A percentile compares a stretch with the other conserved stretches of the same genome.
Conservation (phyloP, 179 eudicot genomes). For the Kewa caespitosa region DNA sequence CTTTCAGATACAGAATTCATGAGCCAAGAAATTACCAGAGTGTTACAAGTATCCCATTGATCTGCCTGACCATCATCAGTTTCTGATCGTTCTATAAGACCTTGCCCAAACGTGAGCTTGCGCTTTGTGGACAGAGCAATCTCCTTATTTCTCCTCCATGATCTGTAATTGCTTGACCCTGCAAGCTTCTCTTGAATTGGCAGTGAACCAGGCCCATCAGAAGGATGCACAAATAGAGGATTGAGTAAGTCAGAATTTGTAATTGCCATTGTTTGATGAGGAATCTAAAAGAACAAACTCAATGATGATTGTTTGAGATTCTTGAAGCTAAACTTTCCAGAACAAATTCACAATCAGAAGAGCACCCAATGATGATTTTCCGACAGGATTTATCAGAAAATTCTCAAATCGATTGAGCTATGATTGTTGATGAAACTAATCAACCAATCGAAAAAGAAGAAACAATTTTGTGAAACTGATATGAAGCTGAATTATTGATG, state of each 20-base stretch:
- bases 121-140: neutral
- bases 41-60: neutral
- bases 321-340: too few relatives aligned
- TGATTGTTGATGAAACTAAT: neutral
- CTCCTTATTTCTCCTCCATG: neutral
- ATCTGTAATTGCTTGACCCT: neutral
- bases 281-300: neutral
- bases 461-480: neutral
- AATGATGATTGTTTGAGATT: too few relatives aligned
- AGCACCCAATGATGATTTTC: too few relatives aligned
- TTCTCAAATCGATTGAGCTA: too few relatives aligned
- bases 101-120: neutral
- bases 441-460: neutral
- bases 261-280: neutral
- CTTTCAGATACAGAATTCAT: neutral
- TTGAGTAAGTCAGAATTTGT: neutral
- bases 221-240: neutral
- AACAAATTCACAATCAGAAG: too few relatives aligned
- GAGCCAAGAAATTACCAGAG: neutral
- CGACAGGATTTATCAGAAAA: too few relatives aligned
- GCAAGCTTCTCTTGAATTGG: neutral
- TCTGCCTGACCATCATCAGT: neutral
- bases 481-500: neutral
- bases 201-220: neutral
- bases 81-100: neutral